Evolutionary conservation across 1,284 basidiomycete genomes (phyloP).

Genomic region (Sphagnurus paluster): DNA sequence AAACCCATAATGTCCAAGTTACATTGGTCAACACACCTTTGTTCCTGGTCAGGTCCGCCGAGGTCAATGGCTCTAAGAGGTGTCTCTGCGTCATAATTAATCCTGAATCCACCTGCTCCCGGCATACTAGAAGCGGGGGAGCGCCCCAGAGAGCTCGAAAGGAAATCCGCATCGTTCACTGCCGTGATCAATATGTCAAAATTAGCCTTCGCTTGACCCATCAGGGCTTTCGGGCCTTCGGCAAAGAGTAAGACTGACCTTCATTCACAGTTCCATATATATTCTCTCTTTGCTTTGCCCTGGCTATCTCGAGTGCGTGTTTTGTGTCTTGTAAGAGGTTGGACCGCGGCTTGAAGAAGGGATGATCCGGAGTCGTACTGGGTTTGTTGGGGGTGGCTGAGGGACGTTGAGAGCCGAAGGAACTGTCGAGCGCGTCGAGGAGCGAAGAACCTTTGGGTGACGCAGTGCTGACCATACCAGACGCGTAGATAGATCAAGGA

Average conservation of each 20-base stretch:
- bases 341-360: conserved; percentile 1
- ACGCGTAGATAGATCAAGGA: conserved; percentile 12
- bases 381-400: neutral
- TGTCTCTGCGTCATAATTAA: conserved; percentile 47
- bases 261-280: neutral
- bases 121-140: conserved; percentile 9
- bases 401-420: conserved; percentile 9
- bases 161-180: conserved; percentile 23
- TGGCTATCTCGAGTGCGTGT: conserved; percentile 5
- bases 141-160: conserved; percentile 20
- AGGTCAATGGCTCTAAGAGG: conserved; percentile 43
- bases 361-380: neutral
- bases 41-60: conserved; percentile 46
- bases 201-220: neutral
- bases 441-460: conserved; percentile 20
- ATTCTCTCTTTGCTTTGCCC: conserved; percentile 7
- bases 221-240: no score
- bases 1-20: neutral
- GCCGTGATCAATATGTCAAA: conserved; percentile 6
- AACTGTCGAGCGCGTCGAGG: conserved; percentile 28
- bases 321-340: conserved; percentile 1
- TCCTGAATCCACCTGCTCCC: conserved; percentile 31
- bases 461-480: conserved; percentile 12
- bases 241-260: conserved; percentile 3
- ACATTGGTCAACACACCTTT: conserved; percentile 30